Evolutionary conservation across 2,329 filamentous ascomycete species (phyloP).

Genomic region (Penicillium sp.): DNA sequence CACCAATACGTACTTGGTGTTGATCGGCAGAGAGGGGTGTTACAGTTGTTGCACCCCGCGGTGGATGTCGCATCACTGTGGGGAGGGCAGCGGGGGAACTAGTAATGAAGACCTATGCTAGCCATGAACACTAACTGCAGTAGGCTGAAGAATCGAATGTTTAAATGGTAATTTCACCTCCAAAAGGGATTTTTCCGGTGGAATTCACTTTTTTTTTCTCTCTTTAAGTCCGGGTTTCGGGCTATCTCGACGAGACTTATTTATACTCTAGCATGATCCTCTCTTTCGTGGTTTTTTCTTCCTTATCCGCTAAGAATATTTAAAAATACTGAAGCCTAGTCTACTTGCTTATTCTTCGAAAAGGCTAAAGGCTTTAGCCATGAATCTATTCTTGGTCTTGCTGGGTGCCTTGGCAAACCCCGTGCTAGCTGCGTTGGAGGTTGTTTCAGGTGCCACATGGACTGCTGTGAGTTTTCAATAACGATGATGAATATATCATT

Average conservation of each 20-base stretch:
- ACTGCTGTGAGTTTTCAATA: neutral
- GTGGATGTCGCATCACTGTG: neutral
- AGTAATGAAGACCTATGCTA: too few relatives aligned
- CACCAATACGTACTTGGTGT: neutral
- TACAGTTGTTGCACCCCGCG: slow-evolving; percentile 3
- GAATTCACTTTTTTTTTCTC: neutral
- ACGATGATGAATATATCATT: neutral
- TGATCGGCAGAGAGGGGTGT: slow-evolving; percentile 1
- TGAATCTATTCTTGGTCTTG: neutral
- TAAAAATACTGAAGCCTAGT: too few relatives aligned
- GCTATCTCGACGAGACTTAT: neutral
- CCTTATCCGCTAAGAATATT: too few relatives aligned
- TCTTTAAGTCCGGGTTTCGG: neutral
- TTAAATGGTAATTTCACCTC: neutral
- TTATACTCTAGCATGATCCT: neutral
- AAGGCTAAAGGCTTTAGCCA: neutral
- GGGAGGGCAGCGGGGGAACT: neutral
- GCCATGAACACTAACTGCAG: neutral
- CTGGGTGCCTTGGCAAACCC: neutral
- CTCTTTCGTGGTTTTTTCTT: neutral
- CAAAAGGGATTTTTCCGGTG: slow-evolving; percentile 1
- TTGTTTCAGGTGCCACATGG: neutral
- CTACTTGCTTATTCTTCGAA: too few relatives aligned
- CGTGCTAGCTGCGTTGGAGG: neutral
- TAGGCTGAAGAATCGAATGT: neutral